A percentile compares a stretch with the other conserved stretches of the same genome.
phyloP scores from a whole-genome alignment of 1,284 basidiomycete genomes.

The Meira nashicola region DNA sequence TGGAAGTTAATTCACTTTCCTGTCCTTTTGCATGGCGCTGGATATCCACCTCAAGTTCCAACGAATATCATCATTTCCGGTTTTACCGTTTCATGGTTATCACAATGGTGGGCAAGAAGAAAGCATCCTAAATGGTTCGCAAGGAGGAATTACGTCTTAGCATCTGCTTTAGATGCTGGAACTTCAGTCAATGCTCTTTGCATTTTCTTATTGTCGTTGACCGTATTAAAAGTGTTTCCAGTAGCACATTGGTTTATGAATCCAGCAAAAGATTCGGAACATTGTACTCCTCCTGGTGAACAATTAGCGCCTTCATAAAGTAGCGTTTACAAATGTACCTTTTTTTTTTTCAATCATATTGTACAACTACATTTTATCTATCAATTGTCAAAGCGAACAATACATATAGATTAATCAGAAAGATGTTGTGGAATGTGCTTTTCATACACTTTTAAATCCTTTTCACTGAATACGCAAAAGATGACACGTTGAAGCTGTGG shows the following conservation, averaged over 20 bases:
- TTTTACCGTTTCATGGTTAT: constrained; percentile 52
- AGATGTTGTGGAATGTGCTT: too few relatives aligned
- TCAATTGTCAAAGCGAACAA: too few relatives aligned
- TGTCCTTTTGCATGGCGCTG: constrained; percentile 57
- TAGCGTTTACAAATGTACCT: too few relatives aligned
- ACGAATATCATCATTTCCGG: constrained; percentile 58
- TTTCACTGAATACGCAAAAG: constrained; percentile 38
- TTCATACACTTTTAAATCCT: constrained; percentile 24
- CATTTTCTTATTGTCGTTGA: constrained; percentile 54
- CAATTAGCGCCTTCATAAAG: too few relatives aligned
- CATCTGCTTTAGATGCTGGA: constrained; percentile 11
- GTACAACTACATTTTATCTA: too few relatives aligned
- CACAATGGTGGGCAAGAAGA: constrained; percentile 54
- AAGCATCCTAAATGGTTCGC: constrained; percentile 44
- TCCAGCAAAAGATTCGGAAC: constrained; percentile 10
- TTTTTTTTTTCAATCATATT: too few relatives aligned
- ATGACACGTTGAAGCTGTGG: constrained; percentile 30
- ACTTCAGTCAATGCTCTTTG: constrained; percentile 55
- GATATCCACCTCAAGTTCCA: constrained; percentile 50
- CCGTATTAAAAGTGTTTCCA: constrained; percentile 32
- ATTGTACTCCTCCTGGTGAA: constrained; percentile 7
- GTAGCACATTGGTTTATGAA: constrained; percentile 14
- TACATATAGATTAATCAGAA: too few relatives aligned
- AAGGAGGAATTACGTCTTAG: constrained; percentile 39
- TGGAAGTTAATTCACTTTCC: constrained; percentile 53